phyloP scores from a whole-genome alignment of 2,329 filamentous ascomycete species.

The Alternaria arbusti region DNA sequence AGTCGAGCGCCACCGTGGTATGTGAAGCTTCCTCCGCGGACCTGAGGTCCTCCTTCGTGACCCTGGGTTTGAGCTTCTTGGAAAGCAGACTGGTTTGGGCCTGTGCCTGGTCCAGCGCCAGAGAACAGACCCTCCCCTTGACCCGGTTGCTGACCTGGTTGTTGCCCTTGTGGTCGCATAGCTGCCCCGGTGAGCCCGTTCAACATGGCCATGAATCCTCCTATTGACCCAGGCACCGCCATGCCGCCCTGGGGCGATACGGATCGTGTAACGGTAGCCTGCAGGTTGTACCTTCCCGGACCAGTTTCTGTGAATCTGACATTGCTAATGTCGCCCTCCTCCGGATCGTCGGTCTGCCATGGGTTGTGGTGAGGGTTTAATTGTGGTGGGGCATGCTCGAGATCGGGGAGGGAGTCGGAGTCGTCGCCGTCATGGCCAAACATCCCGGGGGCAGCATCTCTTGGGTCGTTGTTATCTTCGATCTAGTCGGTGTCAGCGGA shows the following conservation, averaged over 20 bases:
- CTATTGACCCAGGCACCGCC: slow-evolving; percentile 38
- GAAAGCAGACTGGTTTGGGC: slow-evolving; percentile 19
- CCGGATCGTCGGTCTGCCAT: slow-evolving; percentile 57
- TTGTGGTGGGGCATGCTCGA: slow-evolving; percentile 30
- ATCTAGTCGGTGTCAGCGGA: slow-evolving; percentile 47
- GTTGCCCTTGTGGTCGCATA: slow-evolving; percentile 16
- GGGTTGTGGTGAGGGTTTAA: slow-evolving; percentile 55
- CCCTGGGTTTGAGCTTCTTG: slow-evolving; percentile 22
- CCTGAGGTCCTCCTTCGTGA: slow-evolving; percentile 15
- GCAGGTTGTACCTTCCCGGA: slow-evolving; percentile 44
- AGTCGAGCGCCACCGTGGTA: slow-evolving; percentile 49
- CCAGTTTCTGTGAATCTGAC: slow-evolving; percentile 51
- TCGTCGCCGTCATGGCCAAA: slow-evolving; percentile 38
- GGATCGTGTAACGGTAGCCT: slow-evolving; percentile 44
- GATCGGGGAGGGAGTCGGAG: slow-evolving; percentile 33
- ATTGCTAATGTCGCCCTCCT: slow-evolving; percentile 57
- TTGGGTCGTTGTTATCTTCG: slow-evolving; percentile 67
- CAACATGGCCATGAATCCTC: slow-evolving; percentile 56
- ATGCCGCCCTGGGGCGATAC: slow-evolving; percentile 34
- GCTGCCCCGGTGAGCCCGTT: slow-evolving; percentile 51
- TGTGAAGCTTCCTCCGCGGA: slow-evolving; percentile 32
- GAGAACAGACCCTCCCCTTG: slow-evolving; percentile 24
- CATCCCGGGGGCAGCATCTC: slow-evolving; percentile 46
- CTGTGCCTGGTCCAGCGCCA: slow-evolving; percentile 6
- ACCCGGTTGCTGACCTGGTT: slow-evolving; percentile 20